Conservation (phyloP, 257 asterid genomes). For the Capsicum pubescens region DNA sequence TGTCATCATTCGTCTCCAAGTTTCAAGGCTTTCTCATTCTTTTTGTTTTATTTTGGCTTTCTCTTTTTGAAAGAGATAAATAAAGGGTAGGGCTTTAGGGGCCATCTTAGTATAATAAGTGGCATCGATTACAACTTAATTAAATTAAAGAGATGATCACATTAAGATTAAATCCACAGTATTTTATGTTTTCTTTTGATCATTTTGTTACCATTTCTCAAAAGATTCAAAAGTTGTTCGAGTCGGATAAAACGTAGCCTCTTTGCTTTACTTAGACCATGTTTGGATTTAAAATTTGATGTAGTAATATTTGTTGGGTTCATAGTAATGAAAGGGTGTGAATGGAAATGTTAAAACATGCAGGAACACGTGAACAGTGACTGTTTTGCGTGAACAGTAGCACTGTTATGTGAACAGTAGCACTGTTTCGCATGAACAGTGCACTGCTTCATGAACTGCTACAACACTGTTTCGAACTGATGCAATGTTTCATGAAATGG, state of each 20-base stretch:
- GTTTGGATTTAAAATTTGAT: neutral
- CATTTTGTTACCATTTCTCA: conserved; percentile 36
- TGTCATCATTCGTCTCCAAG: conserved; percentile 32
- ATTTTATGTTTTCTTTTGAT: conserved; percentile 32
- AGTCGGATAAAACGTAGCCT: conserved; percentile 1
- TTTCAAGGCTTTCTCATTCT: conserved; percentile 39
- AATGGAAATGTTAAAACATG: no score
- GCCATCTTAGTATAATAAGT: conserved; percentile 38
- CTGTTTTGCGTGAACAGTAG: no score
- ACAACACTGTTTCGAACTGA: no score
- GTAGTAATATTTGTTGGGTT: neutral
- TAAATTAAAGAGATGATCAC: conserved; percentile 23
- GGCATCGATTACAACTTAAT: conserved; percentile 35
- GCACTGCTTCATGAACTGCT: no score
- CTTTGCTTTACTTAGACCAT: neutral
- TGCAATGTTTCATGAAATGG: no score
- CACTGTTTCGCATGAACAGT: no score
- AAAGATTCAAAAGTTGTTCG: conserved; percentile 39
- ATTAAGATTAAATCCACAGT: conserved; percentile 35
- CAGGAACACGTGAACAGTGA: no score
- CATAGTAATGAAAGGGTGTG: no score
- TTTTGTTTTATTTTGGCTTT: conserved; percentile 19
- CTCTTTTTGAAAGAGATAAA: conserved; percentile 27
- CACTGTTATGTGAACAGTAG: no score
- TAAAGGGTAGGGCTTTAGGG: conserved; percentile 27